Evolutionary conservation across 768 basidiomycete species (phyloP).

Genomic region (Terana coerulea): DNA sequence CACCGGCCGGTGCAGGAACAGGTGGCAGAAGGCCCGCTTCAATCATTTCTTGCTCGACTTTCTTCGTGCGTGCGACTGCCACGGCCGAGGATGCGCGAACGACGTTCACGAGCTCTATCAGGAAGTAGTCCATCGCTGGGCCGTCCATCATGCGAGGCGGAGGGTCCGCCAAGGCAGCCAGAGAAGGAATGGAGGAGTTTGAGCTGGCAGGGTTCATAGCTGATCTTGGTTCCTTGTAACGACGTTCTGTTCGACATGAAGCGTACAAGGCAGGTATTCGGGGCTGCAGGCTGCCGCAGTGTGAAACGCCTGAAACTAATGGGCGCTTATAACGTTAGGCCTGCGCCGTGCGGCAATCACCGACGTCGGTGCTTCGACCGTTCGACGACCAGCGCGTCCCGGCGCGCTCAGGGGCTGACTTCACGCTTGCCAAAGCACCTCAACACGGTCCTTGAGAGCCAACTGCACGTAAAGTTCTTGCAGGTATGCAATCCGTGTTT

Average conservation of each 20-base stretch:
- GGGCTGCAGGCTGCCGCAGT: neutral
- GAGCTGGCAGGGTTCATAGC: conserved; percentile 17
- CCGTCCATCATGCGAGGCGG: conserved; percentile 59
- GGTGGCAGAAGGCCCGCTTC: conserved; percentile 69
- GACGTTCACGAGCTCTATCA: conserved; percentile 75
- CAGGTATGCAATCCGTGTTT: too few species aligned
- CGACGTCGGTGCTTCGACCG: neutral
- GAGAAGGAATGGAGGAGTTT: conserved; percentile 20
- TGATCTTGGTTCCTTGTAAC: conserved; percentile 11
- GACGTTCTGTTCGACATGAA: conserved; percentile 16
- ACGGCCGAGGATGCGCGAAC: conserved; percentile 72
- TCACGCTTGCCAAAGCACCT: too few species aligned
- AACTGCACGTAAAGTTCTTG: too few species aligned
- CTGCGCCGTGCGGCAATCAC: neutral
- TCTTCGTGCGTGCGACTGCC: conserved; percentile 62
- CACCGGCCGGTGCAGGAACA: conserved; percentile 35
- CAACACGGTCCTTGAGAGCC: too few species aligned
- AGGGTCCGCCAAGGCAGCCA: conserved; percentile 63
- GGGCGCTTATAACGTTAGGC: neutral
- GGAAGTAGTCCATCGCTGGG: conserved; percentile 78
- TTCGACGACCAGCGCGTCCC: too few species aligned
- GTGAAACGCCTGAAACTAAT: neutral
- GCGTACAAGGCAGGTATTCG: neutral
- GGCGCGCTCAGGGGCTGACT: too few species aligned
- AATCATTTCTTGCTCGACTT: conserved; percentile 74